Percentiles rank a stretch among this genome's conserved stretches.
Evolutionary conservation across 306 rosid species (phyloP).

Genomic region (Sophora flavescens): DNA sequence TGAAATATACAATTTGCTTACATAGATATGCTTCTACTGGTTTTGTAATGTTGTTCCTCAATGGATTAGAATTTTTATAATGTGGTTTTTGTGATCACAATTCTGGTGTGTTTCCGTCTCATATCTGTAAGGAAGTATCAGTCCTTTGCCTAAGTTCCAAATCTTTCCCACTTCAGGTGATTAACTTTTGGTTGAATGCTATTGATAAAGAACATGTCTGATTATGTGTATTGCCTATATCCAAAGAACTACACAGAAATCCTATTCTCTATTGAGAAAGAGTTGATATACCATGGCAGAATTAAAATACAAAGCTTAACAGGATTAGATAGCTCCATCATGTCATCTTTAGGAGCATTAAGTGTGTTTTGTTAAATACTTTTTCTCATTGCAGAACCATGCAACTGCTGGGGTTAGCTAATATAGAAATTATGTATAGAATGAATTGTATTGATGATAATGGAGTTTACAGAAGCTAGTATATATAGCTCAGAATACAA

Average conservation of each 20-base stretch:
- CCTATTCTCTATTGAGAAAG: background rate
- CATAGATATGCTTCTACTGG: conserved; percentile 1
- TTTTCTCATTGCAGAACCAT: conserved; percentile 50
- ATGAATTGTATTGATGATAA: too few species aligned
- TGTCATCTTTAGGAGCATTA: conserved; percentile 7
- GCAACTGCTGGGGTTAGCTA: conserved; percentile 53
- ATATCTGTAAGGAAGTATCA: background rate
- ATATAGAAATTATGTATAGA: too few species aligned
- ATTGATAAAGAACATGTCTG: conserved; percentile 28
- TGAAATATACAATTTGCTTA: background rate
- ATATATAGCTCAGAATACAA: too few species aligned
- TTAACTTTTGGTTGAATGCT: background rate
- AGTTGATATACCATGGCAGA: conserved; percentile 13
- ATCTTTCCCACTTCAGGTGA: conserved; percentile 6
- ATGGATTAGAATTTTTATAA: background rate
- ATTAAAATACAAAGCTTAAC: background rate
- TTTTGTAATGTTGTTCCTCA: conserved; percentile 16
- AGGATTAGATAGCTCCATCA: background rate
- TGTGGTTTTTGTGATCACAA: conserved; percentile 7
- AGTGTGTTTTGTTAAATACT: conserved; percentile 17
- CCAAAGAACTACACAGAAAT: conserved; percentile 18
- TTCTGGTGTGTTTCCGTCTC: conserved; percentile 10
- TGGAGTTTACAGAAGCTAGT: too few species aligned
- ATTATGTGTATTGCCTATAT: background rate
- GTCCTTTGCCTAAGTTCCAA: conserved; percentile 30